A percentile compares a stretch with the other conserved stretches of the same genome.
phyloP scores from a whole-genome alignment of 495 filamentous ascomycete genomes.

The Recurvomyces mirabilis region DNA sequence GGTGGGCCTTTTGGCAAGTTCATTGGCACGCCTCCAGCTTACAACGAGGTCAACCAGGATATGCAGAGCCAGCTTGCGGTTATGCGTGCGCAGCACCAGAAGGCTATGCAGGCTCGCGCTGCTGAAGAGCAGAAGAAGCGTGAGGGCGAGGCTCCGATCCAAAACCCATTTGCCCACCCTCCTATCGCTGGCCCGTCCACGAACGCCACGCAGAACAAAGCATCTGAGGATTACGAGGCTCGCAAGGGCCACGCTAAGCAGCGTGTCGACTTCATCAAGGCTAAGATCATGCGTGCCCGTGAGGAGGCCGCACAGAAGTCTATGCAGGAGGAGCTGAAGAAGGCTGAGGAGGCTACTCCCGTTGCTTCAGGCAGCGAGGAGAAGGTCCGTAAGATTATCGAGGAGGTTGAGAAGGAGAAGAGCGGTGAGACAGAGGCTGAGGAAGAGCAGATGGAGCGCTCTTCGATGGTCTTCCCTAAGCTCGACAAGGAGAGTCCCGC shows the following conservation, averaged over 20 bases:
- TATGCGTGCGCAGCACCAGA: conserved; percentile 19
- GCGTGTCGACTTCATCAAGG: conserved; percentile 20
- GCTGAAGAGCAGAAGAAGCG: background rate
- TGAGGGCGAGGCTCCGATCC: no score
- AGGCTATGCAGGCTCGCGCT: background rate
- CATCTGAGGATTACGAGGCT: conserved; percentile 8
- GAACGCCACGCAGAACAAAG: background rate
- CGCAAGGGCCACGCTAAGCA: conserved; percentile 19
- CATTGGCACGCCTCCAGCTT: conserved; percentile 8
- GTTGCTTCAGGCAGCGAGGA: background rate
- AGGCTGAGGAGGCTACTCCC: conserved; percentile 10
- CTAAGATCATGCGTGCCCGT: conserved; percentile 17
- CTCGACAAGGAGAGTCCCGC: conserved; percentile 88
- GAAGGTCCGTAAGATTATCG: conserved; percentile 16
- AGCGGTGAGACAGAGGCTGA: conserved; percentile 13
- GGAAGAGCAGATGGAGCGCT: conserved; percentile 30
- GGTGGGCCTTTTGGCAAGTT: no score
- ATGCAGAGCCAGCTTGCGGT: conserved; percentile 7
- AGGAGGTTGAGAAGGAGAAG: conserved; percentile 11
- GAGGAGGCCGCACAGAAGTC: conserved; percentile 15
- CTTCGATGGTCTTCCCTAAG: conserved; percentile 93
- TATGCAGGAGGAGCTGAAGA: conserved; percentile 15
- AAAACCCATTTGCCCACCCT: no score
- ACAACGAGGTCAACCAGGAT: conserved; percentile 8
- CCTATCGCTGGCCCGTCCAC: no score